phyloP scores from a whole-genome alignment of 495 filamentous ascomycete species.

The Penicillium malachiteum region DNA sequence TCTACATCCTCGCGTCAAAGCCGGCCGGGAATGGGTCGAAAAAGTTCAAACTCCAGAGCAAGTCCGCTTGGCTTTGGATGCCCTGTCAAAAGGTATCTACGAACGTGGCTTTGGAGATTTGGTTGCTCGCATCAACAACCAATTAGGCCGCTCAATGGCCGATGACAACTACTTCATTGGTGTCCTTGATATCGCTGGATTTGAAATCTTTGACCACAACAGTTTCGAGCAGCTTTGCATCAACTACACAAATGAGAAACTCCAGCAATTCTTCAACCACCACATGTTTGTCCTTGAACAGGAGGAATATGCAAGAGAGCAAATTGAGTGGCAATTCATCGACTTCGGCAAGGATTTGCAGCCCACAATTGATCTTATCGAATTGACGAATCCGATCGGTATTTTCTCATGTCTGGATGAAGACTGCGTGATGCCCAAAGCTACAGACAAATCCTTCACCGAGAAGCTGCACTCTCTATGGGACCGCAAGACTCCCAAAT shows the following conservation, averaged over 20 bases:
- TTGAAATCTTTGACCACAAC: conserved; percentile 98
- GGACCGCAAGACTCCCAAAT: conserved; percentile 95
- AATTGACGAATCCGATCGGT: conserved; percentile 93
- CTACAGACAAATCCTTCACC: conserved; percentile 93
- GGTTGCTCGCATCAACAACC: conserved; percentile 85
- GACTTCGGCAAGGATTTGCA: conserved; percentile 97
- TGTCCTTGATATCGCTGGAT: conserved; percentile 97
- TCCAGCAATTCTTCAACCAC: conserved; percentile 99
- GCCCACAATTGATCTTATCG: conserved; percentile 97
- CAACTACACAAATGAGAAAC: conserved; percentile 99
- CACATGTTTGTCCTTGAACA: conserved; percentile 99
- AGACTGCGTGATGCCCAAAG: conserved; percentile 98
- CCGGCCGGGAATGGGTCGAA: conserved; percentile 96
- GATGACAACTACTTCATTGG: conserved; percentile 96
- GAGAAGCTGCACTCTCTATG: conserved; percentile 96
- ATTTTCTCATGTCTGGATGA: conserved; percentile 99
- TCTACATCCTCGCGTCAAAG: conserved; percentile 89
- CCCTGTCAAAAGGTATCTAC: conserved; percentile 95
- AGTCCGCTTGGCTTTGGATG: conserved; percentile 84
- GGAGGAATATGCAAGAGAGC: conserved; percentile 95
- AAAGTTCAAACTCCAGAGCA: conserved; percentile 97
- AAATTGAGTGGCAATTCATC: conserved; percentile 99
- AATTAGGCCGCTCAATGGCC: conserved; percentile 77
- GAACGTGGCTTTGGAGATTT: conserved; percentile 93
- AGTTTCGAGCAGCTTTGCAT: conserved; percentile 99